These are phyloP conservation scores for Trichopus zeylanicus DNA, from an alignment of 116 monocot species.

Conservation along the genomic window DNA sequence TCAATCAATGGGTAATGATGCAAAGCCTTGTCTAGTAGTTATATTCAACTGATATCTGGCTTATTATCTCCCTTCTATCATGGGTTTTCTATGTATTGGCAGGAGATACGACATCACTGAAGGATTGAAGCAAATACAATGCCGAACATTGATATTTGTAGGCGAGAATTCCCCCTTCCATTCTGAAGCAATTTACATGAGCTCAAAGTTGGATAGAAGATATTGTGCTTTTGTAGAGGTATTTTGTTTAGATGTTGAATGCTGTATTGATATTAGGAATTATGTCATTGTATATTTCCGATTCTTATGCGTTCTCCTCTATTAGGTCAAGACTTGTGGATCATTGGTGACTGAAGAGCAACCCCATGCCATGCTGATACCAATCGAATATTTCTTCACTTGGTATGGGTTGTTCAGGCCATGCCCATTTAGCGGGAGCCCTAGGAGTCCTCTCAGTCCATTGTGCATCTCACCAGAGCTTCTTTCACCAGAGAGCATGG, in stretches of 20 bases:
- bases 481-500: conserved; percentile 97
- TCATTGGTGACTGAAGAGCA: conserved; percentile 96
- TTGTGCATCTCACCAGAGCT: conserved; percentile 85
- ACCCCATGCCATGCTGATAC: conserved; percentile 89
- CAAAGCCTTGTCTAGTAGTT: background rate
- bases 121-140: conserved; percentile 30
- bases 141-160: conserved; percentile 31
- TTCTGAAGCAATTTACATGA: conserved; percentile 36
- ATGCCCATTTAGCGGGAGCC: conserved; percentile 53
- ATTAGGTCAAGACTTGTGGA: conserved; percentile 88
- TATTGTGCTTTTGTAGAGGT: conserved; percentile 37
- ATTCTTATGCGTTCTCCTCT: no score
- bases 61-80: background rate
- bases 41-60: background rate
- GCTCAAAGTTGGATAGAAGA: conserved; percentile 24
- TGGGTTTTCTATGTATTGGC: background rate
- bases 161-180: conserved; percentile 32
- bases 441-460: conserved; percentile 85
- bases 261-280: no score
- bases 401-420: conserved; percentile 81
- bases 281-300: background rate
- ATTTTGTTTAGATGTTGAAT: background rate
- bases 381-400: conserved; percentile 87
- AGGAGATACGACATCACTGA: conserved; percentile 38
- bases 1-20: conserved; percentile 67